Evolutionary conservation across 2,329 filamentous ascomycete genomes (phyloP).

Genomic region (Colletotrichum sp.): DNA sequence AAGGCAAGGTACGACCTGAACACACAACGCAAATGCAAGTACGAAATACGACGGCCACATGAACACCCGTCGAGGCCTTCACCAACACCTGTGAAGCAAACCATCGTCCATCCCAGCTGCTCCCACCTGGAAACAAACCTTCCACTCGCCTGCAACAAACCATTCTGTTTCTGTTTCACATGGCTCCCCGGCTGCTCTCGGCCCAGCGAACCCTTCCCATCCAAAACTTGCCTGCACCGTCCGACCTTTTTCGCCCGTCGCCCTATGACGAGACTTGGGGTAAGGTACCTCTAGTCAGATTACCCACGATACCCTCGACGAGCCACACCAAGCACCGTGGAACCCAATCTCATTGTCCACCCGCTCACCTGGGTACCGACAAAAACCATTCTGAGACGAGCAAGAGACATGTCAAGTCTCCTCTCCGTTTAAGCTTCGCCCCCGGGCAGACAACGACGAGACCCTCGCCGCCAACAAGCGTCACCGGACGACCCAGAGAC

Average conservation of each 20-base stretch:
- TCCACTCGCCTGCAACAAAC: not conserved
- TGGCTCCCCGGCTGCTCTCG: not conserved
- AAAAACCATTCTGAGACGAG: not conserved
- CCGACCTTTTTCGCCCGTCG: not conserved
- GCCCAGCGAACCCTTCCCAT: not conserved
- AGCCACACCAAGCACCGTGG: not conserved
- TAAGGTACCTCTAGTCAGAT: not conserved
- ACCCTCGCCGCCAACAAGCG: not conserved
- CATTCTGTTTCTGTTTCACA: slow-evolving; percentile 6
- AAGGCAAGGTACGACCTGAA: not conserved
- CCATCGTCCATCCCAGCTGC: not conserved
- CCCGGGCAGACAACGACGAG: not conserved
- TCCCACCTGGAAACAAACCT: not conserved
- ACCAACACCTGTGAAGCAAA: not conserved
- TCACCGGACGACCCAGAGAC: not conserved
- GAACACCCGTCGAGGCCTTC: not conserved
- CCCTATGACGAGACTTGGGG: not conserved
- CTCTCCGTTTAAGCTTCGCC: slow-evolving; percentile 1
- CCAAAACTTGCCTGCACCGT: not conserved
- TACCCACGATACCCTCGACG: not conserved
- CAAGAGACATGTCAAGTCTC: slow-evolving; percentile 11
- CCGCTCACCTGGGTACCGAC: not conserved
- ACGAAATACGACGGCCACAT: not conserved
- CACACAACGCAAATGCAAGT: not conserved
- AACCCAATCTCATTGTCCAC: not conserved